Conservation (phyloP, 768 basidiomycete species). For the Lentinus brumalis region DNA sequence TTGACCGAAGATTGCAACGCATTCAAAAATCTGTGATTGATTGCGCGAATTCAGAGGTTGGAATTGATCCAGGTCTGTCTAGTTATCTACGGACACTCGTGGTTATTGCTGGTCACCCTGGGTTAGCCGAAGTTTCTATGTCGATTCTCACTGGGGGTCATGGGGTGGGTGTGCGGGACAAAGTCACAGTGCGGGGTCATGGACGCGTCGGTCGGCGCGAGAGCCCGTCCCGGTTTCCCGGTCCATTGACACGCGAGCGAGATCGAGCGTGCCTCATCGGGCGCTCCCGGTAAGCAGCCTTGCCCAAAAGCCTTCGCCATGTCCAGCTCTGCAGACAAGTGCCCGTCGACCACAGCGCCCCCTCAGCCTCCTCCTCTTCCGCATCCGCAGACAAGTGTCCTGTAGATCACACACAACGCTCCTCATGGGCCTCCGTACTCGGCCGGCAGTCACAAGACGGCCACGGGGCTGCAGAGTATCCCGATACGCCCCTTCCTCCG, state of each 20-base stretch:
- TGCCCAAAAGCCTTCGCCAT: background rate
- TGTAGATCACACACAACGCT: constrained; percentile 59
- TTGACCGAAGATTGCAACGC: too few relatives aligned
- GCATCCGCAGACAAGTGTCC: constrained; percentile 50
- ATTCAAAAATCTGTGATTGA: too few relatives aligned
- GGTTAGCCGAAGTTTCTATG: too few relatives aligned
- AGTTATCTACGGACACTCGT: too few relatives aligned
- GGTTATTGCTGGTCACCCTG: too few relatives aligned
- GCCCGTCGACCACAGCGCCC: constrained; percentile 36
- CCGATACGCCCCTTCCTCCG: constrained; percentile 32
- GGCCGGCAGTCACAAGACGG: constrained; percentile 21
- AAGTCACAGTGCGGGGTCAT: too few relatives aligned
- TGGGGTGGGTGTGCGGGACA: background rate
- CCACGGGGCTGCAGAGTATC: constrained; percentile 41
- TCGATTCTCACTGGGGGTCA: too few relatives aligned
- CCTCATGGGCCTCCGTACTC: constrained; percentile 31
- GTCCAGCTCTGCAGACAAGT: constrained; percentile 25
- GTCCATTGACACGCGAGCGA: background rate
- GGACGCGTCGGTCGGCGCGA: too few relatives aligned
- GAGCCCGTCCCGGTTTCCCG: background rate
- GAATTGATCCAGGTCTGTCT: too few relatives aligned
- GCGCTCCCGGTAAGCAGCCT: background rate
- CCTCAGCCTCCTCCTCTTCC: constrained; percentile 19
- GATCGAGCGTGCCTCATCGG: background rate
- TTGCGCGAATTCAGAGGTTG: too few relatives aligned